Percentiles rank a stretch among this genome's conserved stretches.
These are phyloP conservation scores for Picochlorum sp. DNA, from an alignment of 139 green algal genomes.

Conservation along the genomic window DNA sequence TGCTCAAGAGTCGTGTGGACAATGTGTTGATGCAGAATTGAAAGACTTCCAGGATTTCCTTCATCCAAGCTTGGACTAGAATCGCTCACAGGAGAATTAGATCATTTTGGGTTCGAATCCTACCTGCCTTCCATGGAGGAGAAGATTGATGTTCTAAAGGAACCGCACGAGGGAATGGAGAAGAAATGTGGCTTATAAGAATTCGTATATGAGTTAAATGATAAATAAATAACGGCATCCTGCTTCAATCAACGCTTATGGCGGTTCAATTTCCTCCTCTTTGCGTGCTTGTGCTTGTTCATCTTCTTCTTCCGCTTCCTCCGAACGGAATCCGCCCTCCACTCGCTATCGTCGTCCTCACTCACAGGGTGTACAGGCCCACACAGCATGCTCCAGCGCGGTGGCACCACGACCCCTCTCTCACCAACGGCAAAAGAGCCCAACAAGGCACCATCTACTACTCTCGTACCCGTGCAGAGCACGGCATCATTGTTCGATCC, in stretches of 20 bases:
- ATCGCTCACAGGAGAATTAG: conserved; percentile 61
- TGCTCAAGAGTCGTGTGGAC: too few species aligned
- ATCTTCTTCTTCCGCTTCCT: conserved; percentile 51
- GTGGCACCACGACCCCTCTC: conserved; percentile 3
- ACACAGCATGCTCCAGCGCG: neutral
- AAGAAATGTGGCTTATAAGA: conserved; percentile 20
- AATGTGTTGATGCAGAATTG: conserved; percentile 20
- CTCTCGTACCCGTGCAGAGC: neutral
- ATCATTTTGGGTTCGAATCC: conserved; percentile 65
- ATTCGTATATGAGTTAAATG: neutral
- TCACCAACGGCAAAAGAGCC: neutral
- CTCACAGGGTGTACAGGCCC: neutral
- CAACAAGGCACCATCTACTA: neutral
- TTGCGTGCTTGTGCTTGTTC: conserved; percentile 61
- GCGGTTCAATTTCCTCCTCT: conserved; percentile 30
- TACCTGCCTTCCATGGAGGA: conserved; percentile 52
- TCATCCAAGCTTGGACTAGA: conserved; percentile 66
- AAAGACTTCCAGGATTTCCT: conserved; percentile 53
- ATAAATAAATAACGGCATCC: neutral
- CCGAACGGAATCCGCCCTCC: conserved; percentile 33
- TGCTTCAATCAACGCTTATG: conserved; percentile 9
- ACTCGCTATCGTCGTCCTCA: neutral
- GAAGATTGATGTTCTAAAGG: conserved; percentile 26
- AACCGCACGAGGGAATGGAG: conserved; percentile 75
- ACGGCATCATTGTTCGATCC: neutral